Percentiles rank a stretch among this genome's conserved stretches.
phyloP scores from a whole-genome alignment of 441 rosid species.

The Codiaeum variegatum region DNA sequence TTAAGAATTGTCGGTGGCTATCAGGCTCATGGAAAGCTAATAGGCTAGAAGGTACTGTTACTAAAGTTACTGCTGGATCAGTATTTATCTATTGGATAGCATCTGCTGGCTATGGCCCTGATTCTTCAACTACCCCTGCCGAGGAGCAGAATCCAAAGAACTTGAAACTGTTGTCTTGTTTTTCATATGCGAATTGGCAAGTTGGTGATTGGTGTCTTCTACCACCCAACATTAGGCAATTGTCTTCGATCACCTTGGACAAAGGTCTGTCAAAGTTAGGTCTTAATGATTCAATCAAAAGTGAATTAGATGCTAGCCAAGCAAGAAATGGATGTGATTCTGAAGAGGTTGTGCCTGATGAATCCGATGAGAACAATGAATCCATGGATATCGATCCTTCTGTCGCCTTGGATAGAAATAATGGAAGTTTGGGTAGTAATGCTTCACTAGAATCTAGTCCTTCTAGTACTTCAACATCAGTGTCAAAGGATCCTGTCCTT shows the following conservation, averaged over 20 bases:
- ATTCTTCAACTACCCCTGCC: slow-evolving; percentile 81
- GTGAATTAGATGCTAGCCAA: slow-evolving; percentile 31
- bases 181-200: slow-evolving; percentile 92
- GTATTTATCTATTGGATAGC: slow-evolving; percentile 93
- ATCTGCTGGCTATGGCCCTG: slow-evolving; percentile 86
- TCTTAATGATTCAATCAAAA: slow-evolving; percentile 44
- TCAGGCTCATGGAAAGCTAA: slow-evolving; percentile 86
- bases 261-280: slow-evolving; percentile 48
- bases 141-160: slow-evolving; percentile 89
- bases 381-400: slow-evolving; percentile 35
- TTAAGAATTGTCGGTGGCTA: slow-evolving; percentile 77
- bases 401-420: slow-evolving; percentile 32
- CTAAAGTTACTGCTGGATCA: slow-evolving; percentile 77
- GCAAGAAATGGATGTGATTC: slow-evolving; percentile 33
- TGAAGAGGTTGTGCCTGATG: slow-evolving; percentile 50
- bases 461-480: slow-evolving; percentile 41
- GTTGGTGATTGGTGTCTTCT: slow-evolving; percentile 92
- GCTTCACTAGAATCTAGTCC: slow-evolving; percentile 46
- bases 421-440: slow-evolving; percentile 28
- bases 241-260: slow-evolving; percentile 43
- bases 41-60: slow-evolving; percentile 89
- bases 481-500: slow-evolving; percentile 60
- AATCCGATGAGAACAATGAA: slow-evolving; percentile 39
- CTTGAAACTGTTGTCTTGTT: slow-evolving; percentile 77
- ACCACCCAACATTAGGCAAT: slow-evolving; percentile 39